These are phyloP conservation scores for Glebionis coronaria DNA, from an alignment of 129 eudicot species.

Conservation along the genomic window DNA sequence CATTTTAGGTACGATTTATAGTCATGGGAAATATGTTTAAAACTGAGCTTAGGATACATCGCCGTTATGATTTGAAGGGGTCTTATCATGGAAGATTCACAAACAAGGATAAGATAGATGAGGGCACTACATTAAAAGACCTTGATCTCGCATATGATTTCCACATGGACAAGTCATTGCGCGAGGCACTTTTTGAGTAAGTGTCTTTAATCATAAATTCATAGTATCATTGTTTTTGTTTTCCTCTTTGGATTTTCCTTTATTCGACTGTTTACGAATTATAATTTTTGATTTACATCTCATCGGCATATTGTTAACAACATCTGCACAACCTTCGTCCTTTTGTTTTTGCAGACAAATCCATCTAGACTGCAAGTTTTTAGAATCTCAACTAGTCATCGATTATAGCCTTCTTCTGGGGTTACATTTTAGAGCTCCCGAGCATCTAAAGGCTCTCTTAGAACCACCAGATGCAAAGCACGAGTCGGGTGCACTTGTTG, in stretches of 20 bases:
- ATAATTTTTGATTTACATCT: background rate
- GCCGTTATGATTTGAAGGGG: constrained; percentile 95
- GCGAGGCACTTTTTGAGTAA: constrained; percentile 81
- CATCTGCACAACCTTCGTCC: constrained; percentile 9
- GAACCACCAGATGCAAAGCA: constrained; percentile 59
- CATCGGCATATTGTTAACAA: background rate
- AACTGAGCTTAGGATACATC: constrained; percentile 85
- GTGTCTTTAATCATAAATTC: constrained; percentile 27
- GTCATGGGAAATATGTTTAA: constrained; percentile 99
- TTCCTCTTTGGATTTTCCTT: background rate
- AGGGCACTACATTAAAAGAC: constrained; percentile 83
- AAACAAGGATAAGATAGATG: constrained; percentile 52
- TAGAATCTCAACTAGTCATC: constrained; percentile 76
- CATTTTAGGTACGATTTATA: constrained; percentile 78
- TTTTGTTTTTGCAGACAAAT: constrained; percentile 59
- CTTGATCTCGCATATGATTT: constrained; percentile 80
- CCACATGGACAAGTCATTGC: constrained; percentile 83
- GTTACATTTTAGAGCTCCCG: constrained; percentile 96
- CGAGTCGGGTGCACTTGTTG: constrained; percentile 21
- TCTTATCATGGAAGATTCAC: constrained; percentile 85
- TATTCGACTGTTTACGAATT: background rate
- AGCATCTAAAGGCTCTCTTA: constrained; percentile 64
- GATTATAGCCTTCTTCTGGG: constrained; percentile 98
- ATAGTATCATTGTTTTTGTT: constrained; percentile 1
- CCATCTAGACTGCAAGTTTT: constrained; percentile 64